Percentiles rank a stretch among this genome's conserved stretches.
phyloP scores from a whole-genome alignment of 345 rosid genomes.

The Carallia pectinifolia region DNA sequence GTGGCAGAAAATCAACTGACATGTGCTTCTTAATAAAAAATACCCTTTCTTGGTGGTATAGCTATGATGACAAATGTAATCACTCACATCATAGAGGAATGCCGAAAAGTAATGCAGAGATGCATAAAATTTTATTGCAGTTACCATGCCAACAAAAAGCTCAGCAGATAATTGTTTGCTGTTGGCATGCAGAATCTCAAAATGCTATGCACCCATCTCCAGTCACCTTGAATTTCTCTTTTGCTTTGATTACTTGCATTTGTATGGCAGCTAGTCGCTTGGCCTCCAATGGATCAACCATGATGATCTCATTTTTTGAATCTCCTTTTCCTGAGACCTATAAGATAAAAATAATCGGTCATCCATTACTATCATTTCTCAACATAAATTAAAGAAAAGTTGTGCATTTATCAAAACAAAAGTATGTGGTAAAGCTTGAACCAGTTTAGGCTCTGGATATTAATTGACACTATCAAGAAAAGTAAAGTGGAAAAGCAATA shows the following conservation, averaged over 20 bases:
- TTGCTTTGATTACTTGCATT: slow-evolving; percentile 59
- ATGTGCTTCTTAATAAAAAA: too few species aligned
- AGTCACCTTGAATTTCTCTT: slow-evolving; percentile 59
- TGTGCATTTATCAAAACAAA: neutral
- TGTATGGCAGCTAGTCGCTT: slow-evolving; percentile 78
- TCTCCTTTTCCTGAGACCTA: slow-evolving; percentile 45
- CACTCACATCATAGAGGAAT: too few species aligned
- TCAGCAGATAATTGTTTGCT: neutral
- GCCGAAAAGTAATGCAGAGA: too few species aligned
- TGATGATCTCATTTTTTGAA: slow-evolving; percentile 43
- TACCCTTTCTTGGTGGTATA: too few species aligned
- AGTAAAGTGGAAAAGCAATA: neutral
- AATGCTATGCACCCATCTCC: neutral
- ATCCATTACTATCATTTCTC: neutral
- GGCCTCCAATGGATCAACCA: slow-evolving; percentile 95
- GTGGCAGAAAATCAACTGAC: too few species aligned
- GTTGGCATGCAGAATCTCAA: neutral
- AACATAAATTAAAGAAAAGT: too few species aligned
- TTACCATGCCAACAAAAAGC: neutral
- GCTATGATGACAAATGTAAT: too few species aligned
- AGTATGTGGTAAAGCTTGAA: neutral
- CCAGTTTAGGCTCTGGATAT: neutral
- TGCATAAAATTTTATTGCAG: too few species aligned
- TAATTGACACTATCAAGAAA: neutral
- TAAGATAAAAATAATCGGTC: neutral